phyloP scores from a whole-genome alignment of 139 green algal species.

The Chlorella sorokiniana region DNA sequence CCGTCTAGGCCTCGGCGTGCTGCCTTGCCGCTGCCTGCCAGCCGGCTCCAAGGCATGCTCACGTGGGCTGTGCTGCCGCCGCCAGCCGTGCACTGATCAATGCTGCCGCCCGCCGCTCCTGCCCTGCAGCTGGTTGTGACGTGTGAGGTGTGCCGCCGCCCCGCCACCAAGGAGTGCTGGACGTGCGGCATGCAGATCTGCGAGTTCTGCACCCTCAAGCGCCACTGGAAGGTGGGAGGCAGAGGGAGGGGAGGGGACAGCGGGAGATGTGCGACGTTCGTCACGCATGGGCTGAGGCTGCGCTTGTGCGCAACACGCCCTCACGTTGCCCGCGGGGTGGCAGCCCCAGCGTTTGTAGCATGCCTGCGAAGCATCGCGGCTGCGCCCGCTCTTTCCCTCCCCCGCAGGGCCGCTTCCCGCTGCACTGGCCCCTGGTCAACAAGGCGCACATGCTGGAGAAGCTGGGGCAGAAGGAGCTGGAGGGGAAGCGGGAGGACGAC shows the following conservation, averaged over 20 bases:
- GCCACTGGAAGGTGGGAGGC: conserved; percentile 77
- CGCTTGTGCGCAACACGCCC: too few species aligned
- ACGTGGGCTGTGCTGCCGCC: too few species aligned
- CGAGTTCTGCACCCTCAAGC: conserved; percentile 83
- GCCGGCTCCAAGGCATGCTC: too few species aligned
- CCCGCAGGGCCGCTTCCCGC: conserved; percentile 51
- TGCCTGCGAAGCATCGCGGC: too few species aligned
- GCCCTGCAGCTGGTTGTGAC: conserved; percentile 77
- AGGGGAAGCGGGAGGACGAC: conserved; percentile 81
- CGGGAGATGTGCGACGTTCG: not conserved
- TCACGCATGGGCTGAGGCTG: too few species aligned
- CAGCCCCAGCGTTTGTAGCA: too few species aligned
- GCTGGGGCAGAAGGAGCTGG: conserved; percentile 74
- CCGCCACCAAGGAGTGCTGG: conserved; percentile 80
- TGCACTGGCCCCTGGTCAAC: conserved; percentile 86
- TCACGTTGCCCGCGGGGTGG: too few species aligned
- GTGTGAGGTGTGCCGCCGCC: conserved; percentile 84
- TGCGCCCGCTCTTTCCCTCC: not conserved
- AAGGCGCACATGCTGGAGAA: conserved; percentile 64
- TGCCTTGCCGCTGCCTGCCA: too few species aligned
- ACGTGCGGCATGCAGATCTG: conserved; percentile 78
- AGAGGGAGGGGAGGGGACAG: not conserved
- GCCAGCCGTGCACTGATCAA: too few species aligned
- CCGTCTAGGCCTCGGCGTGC: too few species aligned
- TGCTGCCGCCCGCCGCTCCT: not conserved